These are phyloP conservation scores for Boletus rubroflammeus DNA, from an alignment of 768 basidiomycete species.

Conservation along the genomic window DNA sequence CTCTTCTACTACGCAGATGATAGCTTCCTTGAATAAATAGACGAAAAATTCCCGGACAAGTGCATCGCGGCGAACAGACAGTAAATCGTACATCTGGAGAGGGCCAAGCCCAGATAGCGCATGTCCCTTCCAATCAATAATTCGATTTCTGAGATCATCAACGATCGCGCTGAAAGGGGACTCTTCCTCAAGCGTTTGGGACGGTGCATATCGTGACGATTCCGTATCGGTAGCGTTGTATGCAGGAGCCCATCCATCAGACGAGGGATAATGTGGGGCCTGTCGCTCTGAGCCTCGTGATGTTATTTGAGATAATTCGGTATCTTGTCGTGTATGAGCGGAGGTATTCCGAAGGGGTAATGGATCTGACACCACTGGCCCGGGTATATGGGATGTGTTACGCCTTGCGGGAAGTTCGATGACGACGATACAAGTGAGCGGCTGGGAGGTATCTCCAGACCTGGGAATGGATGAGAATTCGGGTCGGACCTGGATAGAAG, in stretches of 20 bases:
- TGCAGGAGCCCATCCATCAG: constrained; percentile 27
- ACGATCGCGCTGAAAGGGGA: constrained; percentile 82
- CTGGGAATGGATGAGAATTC: constrained; percentile 85
- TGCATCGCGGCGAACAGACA: constrained; percentile 84
- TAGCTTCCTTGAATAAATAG: constrained; percentile 95
- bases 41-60: constrained; percentile 93
- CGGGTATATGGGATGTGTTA: constrained; percentile 46
- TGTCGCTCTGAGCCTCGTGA: constrained; percentile 16
- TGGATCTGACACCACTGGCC: constrained; percentile 49
- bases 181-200: constrained; percentile 47
- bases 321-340: constrained; percentile 21
- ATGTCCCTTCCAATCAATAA: constrained; percentile 96
- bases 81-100: constrained; percentile 87
- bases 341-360: constrained; percentile 34
- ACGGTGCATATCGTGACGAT: constrained; percentile 29
- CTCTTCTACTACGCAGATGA: constrained; percentile 98
- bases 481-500: constrained; percentile 89
- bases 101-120: constrained; percentile 85
- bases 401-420: constrained; percentile 88
- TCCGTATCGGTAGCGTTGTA: constrained; percentile 30
- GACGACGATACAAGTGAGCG: constrained; percentile 89
- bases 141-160: constrained; percentile 83
- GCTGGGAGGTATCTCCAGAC: constrained; percentile 66
- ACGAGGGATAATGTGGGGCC: constrained; percentile 10
- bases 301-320: constrained; percentile 13